A percentile compares a stretch with the other conserved stretches of the same genome.
phyloP scores from a whole-genome alignment of 805 yeast genomes.

The Cyberlindnera xishuangbannaensis region DNA sequence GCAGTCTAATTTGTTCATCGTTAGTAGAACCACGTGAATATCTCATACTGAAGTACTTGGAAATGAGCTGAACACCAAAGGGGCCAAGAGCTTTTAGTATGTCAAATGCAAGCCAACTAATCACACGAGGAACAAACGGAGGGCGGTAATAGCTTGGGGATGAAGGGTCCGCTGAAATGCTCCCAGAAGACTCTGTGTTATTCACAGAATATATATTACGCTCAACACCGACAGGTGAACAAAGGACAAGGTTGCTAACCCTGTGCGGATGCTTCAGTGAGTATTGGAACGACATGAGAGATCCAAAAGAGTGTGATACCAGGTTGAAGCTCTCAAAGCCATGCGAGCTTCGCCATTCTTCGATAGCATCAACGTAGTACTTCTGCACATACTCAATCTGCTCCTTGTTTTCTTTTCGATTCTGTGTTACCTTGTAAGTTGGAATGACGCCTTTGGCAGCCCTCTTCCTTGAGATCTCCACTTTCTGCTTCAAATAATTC shows the following conservation, averaged over 20 bases:
- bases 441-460: not conserved
- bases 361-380: conserved; percentile 54
- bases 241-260: conserved; percentile 49
- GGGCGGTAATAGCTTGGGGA: conserved; percentile 24
- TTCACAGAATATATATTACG: conserved; percentile 55
- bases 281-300: conserved; percentile 62
- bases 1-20: conserved; percentile 14
- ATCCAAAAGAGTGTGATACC: conserved; percentile 78
- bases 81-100: conserved; percentile 42
- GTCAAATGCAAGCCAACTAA: conserved; percentile 36
- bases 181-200: conserved; percentile 19
- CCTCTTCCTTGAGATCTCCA: conserved; percentile 9
- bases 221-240: conserved; percentile 79
- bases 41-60: conserved; percentile 27
- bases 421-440: conserved; percentile 15
- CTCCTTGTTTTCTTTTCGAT: conserved; percentile 15
- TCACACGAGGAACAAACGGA: conserved; percentile 25
- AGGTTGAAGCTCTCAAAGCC: conserved; percentile 51
- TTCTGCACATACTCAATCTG: conserved; percentile 39
- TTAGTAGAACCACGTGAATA: conserved; percentile 22
- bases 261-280: conserved; percentile 50
- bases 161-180: conserved; percentile 15
- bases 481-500: conserved; percentile 9
- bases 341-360: conserved; percentile 52
- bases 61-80: conserved; percentile 32